phyloP scores from a whole-genome alignment of 331 rosid species.

The Prunus yedoensis region DNA sequence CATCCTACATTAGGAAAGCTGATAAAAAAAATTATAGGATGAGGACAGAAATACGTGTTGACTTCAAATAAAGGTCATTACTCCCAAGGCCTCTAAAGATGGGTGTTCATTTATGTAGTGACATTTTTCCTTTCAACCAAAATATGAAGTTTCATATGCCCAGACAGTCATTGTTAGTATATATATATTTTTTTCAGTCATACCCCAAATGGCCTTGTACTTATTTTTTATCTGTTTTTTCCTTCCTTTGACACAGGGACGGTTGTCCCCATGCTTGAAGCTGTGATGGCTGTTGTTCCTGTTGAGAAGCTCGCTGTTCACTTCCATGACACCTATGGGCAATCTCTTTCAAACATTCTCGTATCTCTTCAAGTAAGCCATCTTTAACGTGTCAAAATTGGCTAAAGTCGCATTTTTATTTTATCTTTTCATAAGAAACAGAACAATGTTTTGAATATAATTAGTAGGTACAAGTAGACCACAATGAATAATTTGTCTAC shows the following conservation, averaged over 20 bases:
- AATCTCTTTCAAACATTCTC: slow-evolving; percentile 81
- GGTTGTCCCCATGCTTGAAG: slow-evolving; percentile 87
- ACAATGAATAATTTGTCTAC: background rate
- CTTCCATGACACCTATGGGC: slow-evolving; percentile 96
- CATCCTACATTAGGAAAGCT: no score
- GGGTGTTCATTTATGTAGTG: background rate
- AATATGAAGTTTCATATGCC: no score
- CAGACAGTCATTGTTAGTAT: no score
- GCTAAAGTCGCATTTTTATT: background rate
- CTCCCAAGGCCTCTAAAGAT: background rate
- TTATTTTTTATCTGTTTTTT: slow-evolving; percentile 2
- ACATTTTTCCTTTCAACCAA: background rate
- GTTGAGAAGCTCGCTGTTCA: slow-evolving; percentile 81
- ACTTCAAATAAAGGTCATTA: background rate
- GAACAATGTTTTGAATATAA: background rate
- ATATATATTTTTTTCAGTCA: no score
- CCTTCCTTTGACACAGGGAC: slow-evolving; percentile 46
- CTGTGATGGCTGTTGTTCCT: slow-evolving; percentile 82
- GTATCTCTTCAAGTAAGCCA: slow-evolving; percentile 78
- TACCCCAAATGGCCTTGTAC: background rate
- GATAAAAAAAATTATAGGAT: background rate
- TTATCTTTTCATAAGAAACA: background rate
- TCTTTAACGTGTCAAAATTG: background rate
- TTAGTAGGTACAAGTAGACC: background rate
- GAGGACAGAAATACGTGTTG: background rate